A percentile compares a stretch with the other conserved stretches of the same genome.
Conservation (phyloP, 2,329 filamentous ascomycete genomes). For the Didymella glomerata region DNA sequence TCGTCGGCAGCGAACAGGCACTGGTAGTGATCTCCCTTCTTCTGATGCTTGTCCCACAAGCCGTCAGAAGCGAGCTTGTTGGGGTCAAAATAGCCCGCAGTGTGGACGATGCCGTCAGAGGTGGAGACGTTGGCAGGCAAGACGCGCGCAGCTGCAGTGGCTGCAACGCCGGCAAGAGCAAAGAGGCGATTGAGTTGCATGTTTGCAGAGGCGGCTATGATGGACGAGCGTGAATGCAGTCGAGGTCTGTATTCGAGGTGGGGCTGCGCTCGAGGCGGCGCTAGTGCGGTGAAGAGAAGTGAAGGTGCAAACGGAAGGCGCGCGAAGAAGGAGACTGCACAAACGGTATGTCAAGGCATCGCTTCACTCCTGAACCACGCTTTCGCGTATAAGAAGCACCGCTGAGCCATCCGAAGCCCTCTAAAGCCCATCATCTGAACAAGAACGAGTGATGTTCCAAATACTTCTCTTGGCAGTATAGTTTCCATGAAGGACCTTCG, state of each 20-base stretch:
- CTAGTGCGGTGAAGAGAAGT: neutral
- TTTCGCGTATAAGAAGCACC: neutral
- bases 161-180: neutral
- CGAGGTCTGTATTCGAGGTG: neutral
- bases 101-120: neutral
- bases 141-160: neutral
- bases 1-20: slow-evolving; percentile 19
- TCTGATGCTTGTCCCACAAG: slow-evolving; percentile 20
- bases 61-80: slow-evolving; percentile 14
- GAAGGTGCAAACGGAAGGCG: slow-evolving; percentile 4
- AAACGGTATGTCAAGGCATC: neutral
- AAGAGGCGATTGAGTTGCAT: slow-evolving; percentile 6
- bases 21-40: slow-evolving; percentile 15
- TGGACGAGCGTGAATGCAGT: neutral
- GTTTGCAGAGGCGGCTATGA: neutral
- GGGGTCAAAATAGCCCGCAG: slow-evolving; percentile 11
- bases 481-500: neutral
- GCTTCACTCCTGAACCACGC: neutral
- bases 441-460: neutral
- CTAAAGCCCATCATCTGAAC: neutral
- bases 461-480: neutral
- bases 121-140: neutral
- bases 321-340: neutral
- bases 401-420: neutral
- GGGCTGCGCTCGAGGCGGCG: neutral